These are phyloP conservation scores for Nakataea oryzae DNA, from an alignment of 2,329 filamentous ascomycete genomes.

Conservation along the genomic window DNA sequence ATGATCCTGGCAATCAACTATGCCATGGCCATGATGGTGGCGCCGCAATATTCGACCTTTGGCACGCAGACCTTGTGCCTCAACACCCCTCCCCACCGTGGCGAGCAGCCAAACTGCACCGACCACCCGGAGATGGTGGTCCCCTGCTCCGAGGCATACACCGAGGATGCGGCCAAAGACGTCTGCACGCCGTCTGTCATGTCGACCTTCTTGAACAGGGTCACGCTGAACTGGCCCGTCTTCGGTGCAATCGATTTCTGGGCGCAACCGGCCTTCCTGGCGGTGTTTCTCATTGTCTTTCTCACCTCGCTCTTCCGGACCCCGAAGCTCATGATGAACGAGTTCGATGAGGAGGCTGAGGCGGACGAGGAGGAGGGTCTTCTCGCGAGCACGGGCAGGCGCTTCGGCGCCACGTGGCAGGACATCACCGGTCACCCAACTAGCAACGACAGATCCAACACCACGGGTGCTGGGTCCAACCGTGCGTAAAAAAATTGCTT, in stretches of 20 bases:
- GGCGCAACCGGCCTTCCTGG: conserved; percentile 89
- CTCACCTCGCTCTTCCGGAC: conserved; percentile 69
- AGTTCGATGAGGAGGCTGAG: conserved; percentile 81
- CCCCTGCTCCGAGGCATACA: conserved; percentile 69
- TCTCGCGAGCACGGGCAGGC: conserved; percentile 68
- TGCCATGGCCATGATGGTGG: conserved; percentile 83
- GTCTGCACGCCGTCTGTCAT: conserved; percentile 88
- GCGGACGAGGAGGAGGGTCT: conserved; percentile 90
- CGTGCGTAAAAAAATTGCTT: neutral
- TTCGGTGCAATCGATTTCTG: conserved; percentile 92
- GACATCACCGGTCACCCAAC: conserved; percentile 57
- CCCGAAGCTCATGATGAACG: conserved; percentile 63
- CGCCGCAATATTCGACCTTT: conserved; percentile 88
- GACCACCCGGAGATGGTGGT: conserved; percentile 61
- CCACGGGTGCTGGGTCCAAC: neutral
- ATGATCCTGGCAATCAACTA: conserved; percentile 91
- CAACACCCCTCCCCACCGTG: conserved; percentile 49
- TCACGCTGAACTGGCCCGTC: conserved; percentile 90
- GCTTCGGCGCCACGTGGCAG: conserved; percentile 81
- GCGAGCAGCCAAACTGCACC: conserved; percentile 65
- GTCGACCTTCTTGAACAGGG: conserved; percentile 85
- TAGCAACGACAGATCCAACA: neutral
- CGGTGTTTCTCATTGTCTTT: conserved; percentile 73
- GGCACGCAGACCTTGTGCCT: conserved; percentile 93
- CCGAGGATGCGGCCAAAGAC: conserved; percentile 59